Base-by-base conservation (phyloP, 805 yeast species). In the Lipomyces sp. region DNA sequence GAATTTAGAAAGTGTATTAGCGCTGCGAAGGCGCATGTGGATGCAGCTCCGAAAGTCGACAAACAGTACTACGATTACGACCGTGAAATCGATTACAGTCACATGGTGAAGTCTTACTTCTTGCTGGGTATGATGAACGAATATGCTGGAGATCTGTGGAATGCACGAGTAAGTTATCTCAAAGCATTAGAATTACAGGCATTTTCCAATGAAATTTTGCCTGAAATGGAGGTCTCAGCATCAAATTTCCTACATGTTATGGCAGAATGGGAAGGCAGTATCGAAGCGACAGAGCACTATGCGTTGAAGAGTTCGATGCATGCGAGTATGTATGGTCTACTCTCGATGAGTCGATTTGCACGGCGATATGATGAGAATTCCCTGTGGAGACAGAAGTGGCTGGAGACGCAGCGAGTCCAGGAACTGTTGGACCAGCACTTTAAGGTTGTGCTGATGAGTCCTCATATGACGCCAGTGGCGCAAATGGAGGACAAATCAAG, bases 21-120 rank as follows among this genome's bases (percentile, higher is more conserved):
- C 10, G 65, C 70, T n/a, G 65, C 66, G 4, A 34, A 61, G 48
- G 64, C 69, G 39, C 70, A 67, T 39, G 65, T 67, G 30, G 66
- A 64, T 8, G 48, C 65, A 24, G 30, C 30, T 8, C 37, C 29
- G 35, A 55, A 54, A n/a, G 58, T n/a, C 32, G 70, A 64, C 18
- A 7, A 18, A 10, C 53, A 61, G 35, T 48, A 35, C 37, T 67
- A 64, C 42, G 70, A 67, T 42, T 67, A 67, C 50, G 70, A 67
- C 39, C 66, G 64, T 1, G 70, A 67, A 35, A 35, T 59, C 15
- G 70, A 67, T 57, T 64, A 42, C 55, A 57, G 64, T 18, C 60
- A 57, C 53, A 58, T 61, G 59, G 53, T 62, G 7, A 50, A 58
- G 53, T 51, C 60, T 18, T 53, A 64, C 59, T 64, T 56, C 54